Base-by-base conservation (phyloP, 805 yeast genomes). In the Blastobotrys robertii region DNA sequence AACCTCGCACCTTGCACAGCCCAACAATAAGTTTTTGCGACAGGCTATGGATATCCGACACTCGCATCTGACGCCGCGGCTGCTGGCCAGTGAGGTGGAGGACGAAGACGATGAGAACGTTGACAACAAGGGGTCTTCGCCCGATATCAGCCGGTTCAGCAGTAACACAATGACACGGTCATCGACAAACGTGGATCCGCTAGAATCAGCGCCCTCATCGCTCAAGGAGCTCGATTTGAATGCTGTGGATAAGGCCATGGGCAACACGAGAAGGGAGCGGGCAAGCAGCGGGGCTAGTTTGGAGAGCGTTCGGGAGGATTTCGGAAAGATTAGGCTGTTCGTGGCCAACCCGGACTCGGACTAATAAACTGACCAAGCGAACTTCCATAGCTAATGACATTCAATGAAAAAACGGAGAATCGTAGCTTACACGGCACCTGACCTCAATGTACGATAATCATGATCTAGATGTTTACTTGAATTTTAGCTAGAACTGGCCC, bases 81-180 rank as follows among this genome's bases (percentile, higher is more conserved):
- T 82, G 61, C 65, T 83, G 46, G 90, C 88, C 2, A 74, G 81
- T 16, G 92, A 82, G 57, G 79, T 82, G 31, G 88, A 80, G 48
- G 85, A 81, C 43, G 74, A 68, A 30, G 84, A 77, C 16, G 57
- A 53, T 4, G 50, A 45, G 13, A 34, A 37, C n/a, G 33, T 30
- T 3, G 50, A 45, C 29, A 32, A 37, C n/a, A 16, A n/a, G 12
- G 13, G 30, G 15, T 12, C 36, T 10, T 25, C 32, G 6, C 28
- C 36, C 3, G 16, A 25, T 10, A 29, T 30, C 19, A 39, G 30
- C 35, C 33, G 28, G 19, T 13, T 22, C 22, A 25, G 28, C n/a
- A 39, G 10, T 36, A 44, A 5, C 37, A 38, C 29, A 30, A 45
- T 16, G 8, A 38, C 29, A n/a, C 31, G 15, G 37, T 7, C 42